Evolutionary conservation across 129 eudicot species (phyloP).

Genomic region (Tagetes erecta): DNA sequence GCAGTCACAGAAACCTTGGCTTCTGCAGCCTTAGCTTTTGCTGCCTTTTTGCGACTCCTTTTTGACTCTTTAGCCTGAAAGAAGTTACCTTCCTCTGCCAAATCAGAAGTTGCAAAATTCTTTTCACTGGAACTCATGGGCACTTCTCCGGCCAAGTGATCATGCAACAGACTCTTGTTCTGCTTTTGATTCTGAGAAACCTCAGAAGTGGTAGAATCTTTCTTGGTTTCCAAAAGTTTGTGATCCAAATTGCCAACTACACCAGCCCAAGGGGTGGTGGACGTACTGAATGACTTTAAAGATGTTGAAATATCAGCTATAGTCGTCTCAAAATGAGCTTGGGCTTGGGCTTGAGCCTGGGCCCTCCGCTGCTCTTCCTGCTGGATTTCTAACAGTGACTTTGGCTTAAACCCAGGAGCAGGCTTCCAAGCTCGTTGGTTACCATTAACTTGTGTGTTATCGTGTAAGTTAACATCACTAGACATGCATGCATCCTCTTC

Average conservation of each 20-base stretch:
- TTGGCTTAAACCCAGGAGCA: conserved; percentile 86
- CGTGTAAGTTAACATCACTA: conserved; percentile 29
- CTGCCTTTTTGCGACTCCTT: conserved; percentile 86
- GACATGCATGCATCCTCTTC: conserved; percentile 10
- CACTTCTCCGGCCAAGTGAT: conserved; percentile 53
- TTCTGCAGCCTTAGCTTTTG: conserved; percentile 71
- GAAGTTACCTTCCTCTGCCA: conserved; percentile 56
- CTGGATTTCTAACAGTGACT: conserved; percentile 83
- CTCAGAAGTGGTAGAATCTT: conserved; percentile 38
- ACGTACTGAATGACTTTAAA: conserved; percentile 45
- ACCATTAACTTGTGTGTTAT: conserved; percentile 38
- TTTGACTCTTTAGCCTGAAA: conserved; percentile 84
- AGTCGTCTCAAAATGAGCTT: conserved; percentile 34
- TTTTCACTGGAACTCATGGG: conserved; percentile 48
- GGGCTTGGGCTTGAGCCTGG: conserved; percentile 1
- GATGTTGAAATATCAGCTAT: conserved; percentile 60
- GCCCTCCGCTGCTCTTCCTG: conserved; percentile 87
- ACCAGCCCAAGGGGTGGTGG: conserved; percentile 77
- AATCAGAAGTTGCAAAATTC: conserved; percentile 38
- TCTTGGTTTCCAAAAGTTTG: conserved; percentile 40
- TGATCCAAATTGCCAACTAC: conserved; percentile 50
- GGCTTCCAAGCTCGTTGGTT: conserved; percentile 87
- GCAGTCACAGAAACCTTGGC: conserved; percentile 53
- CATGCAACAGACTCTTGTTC: conserved; percentile 62
- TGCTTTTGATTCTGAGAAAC: conserved; percentile 35